These are phyloP conservation scores for Penicillium sp. DNA, from an alignment of 2,329 filamentous ascomycete genomes.

Conservation along the genomic window DNA sequence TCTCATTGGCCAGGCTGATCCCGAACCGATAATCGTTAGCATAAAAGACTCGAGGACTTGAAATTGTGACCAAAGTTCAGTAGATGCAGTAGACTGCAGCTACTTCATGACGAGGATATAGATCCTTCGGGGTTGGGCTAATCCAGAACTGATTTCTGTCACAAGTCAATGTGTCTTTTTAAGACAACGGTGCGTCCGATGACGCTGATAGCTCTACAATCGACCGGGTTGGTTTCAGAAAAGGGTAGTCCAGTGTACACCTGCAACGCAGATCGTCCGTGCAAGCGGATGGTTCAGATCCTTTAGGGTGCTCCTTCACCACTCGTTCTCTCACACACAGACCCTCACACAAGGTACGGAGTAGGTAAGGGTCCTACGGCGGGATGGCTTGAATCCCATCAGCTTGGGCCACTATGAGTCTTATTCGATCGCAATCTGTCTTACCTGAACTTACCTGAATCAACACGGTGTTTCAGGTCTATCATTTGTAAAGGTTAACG, in stretches of 20 bases:
- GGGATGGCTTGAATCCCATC: neutral
- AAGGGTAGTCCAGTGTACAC: neutral
- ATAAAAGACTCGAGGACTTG: neutral
- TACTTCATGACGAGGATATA: neutral
- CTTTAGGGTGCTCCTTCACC: neutral
- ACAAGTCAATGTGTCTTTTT: neutral
- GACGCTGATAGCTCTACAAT: neutral
- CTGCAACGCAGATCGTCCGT: neutral
- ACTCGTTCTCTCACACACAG: neutral
- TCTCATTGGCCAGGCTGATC: neutral
- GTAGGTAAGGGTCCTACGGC: neutral
- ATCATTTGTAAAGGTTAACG: neutral
- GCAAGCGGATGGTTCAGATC: neutral
- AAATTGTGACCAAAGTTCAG: neutral
- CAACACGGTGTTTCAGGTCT: neutral
- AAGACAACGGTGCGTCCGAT: neutral
- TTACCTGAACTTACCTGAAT: neutral
- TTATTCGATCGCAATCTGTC: neutral
- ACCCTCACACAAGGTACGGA: neutral
- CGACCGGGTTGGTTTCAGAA: neutral
- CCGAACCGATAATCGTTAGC: neutral
- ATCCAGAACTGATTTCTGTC: neutral
- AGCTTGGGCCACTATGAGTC: neutral
- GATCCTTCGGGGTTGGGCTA: neutral
- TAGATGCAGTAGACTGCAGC: neutral